Evolutionary conservation across 1,284 basidiomycete species (phyloP).

Genomic region (Apiotrichum akiyoshidainum): DNA sequence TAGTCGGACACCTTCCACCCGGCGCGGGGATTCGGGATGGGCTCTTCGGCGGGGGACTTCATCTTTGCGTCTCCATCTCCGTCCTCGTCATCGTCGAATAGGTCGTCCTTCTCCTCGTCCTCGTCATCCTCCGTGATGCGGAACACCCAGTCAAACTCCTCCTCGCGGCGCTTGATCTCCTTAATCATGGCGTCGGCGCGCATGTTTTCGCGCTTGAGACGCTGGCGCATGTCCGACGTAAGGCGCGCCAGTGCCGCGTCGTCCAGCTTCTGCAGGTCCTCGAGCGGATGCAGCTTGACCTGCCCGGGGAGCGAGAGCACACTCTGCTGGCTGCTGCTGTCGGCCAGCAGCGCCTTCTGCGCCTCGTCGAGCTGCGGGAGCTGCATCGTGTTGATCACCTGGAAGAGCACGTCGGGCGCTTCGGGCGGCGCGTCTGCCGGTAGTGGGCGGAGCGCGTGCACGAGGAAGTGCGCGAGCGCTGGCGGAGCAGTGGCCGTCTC

Average conservation of each 20-base stretch:
- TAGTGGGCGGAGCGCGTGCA: conserved; percentile 40
- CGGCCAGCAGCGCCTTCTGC: conserved; percentile 11
- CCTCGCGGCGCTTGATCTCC: conserved; percentile 28
- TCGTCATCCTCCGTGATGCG: conserved; percentile 29
- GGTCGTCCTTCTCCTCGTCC: conserved; percentile 20
- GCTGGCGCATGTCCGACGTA: conserved; percentile 15
- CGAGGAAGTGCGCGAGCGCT: conserved; percentile 26
- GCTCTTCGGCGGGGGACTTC: conserved; percentile 12
- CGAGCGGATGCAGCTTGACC: conserved; percentile 2
- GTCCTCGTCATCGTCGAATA: conserved; percentile 24
- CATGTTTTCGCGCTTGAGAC: conserved; percentile 21
- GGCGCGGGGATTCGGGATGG: conserved; percentile 26
- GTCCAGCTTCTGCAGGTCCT: conserved; percentile 23
- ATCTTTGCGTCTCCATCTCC: conserved; percentile 21
- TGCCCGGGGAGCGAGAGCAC: background rate
- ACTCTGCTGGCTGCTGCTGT: too few species aligned
- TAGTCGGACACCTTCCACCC: conserved; percentile 39
- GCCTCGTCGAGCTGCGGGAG: conserved; percentile 18
- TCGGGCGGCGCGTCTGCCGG: conserved; percentile 25
- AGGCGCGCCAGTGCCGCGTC: conserved; percentile 21
- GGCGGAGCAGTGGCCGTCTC: conserved; percentile 1
- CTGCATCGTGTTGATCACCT: conserved; percentile 33
- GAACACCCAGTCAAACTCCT: conserved; percentile 35
- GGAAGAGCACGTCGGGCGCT: conserved; percentile 37
- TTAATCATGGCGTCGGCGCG: conserved; percentile 25